These are phyloP conservation scores for Ascochyta pisi DNA, from an alignment of 2,329 filamentous ascomycete genomes.

Conservation along the genomic window DNA sequence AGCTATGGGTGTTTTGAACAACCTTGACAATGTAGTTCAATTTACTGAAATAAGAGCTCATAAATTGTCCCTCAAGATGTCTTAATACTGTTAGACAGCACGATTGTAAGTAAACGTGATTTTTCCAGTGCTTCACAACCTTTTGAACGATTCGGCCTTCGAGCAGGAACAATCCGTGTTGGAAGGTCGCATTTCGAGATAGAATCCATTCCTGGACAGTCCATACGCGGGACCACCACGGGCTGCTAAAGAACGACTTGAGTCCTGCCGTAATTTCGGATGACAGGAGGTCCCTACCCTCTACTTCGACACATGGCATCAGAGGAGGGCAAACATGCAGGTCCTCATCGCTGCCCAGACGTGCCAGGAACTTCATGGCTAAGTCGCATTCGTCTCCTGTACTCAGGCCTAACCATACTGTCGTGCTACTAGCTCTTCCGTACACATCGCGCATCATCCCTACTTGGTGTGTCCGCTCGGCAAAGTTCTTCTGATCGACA, in stretches of 20 bases:
- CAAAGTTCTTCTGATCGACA: background rate
- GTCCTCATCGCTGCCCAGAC: background rate
- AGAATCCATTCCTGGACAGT: background rate
- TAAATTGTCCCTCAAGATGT: background rate
- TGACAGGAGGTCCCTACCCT: background rate
- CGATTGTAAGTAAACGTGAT: background rate
- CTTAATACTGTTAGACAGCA: background rate
- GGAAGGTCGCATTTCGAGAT: background rate
- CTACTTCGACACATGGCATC: background rate
- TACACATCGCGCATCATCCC: background rate
- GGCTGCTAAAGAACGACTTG: background rate
- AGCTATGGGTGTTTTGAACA: background rate
- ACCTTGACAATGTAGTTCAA: background rate
- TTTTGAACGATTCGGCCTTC: background rate
- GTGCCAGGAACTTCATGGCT: background rate
- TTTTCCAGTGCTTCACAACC: background rate
- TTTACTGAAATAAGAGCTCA: background rate
- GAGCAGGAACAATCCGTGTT: background rate
- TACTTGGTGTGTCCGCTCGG: background rate
- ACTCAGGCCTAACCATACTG: background rate
- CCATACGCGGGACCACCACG: constrained; percentile 3
- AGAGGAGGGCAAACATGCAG: background rate
- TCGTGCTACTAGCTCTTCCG: background rate
- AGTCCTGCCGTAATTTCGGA: background rate
- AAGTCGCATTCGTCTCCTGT: background rate